Evolutionary conservation across 148 eudicot species (phyloP), one percentile per base, ranked within the genome.

Genomic region (Polygonum maritimum): DNA sequence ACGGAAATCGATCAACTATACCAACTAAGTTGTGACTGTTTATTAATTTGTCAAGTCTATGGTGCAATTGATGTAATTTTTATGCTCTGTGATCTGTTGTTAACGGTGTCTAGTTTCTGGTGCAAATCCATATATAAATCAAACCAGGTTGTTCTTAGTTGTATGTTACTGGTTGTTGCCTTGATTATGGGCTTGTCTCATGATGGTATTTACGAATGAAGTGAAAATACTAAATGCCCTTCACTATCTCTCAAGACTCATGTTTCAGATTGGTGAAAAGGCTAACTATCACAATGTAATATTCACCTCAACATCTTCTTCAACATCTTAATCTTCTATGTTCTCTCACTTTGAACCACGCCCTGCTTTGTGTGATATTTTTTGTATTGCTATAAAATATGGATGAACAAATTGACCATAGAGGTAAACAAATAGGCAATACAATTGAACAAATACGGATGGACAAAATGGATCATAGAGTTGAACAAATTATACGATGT

Each of bases 181-280:
- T 65, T 5, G 33, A 63, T 63, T 14, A 13, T 63, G 13, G 33
- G 69, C 44, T 36, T 65, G 15, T 35, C 41, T 65, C 44, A 65
- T 36, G 15, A 15, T 36, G 10, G 8, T 52, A 14, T 71, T 19
- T 41, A 19, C 38, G 79, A 69, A 47, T 88, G 87, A 92, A 93
- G 98, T 38, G 77, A 87, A 74, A 79, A 76, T 83, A 77, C 78
- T 73, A 88, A 88, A 75, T 93, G 98, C 79, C 93, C 98, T 63
- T 93, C 98, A 47, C 90, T 91, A 81, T 89, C 98, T 31, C n/a
- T n/a, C n/a, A n/a, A n/a, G n/a, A n/a, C 84, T 93, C 86, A 89
- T 93, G 96, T 93, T 93, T 86, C 94, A 91, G 93, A 84, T 93
- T 74, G 98, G 98, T 77, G 92, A 93, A 52, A 89, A 85, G 78